A percentile compares a stretch with the other conserved stretches of the same genome.
phyloP scores from a whole-genome alignment of 768 basidiomycete genomes.

The Boletus subparvulus region DNA sequence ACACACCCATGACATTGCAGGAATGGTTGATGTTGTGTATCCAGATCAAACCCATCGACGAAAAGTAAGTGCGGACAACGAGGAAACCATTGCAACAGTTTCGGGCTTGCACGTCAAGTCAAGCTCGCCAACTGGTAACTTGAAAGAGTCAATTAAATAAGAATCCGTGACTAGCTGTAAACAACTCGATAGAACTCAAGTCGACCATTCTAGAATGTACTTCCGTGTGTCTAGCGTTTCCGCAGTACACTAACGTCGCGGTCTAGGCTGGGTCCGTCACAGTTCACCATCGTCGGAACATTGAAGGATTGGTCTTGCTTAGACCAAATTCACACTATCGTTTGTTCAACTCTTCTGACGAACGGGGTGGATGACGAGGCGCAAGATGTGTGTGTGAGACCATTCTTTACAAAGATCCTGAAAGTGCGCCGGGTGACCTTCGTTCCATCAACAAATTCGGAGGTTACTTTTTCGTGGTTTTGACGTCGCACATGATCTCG shows the following conservation, averaged over 20 bases:
- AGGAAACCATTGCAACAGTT: too few relatives aligned
- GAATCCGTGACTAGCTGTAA: too few relatives aligned
- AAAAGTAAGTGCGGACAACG: too few relatives aligned
- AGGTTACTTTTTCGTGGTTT: background rate
- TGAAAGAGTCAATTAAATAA: background rate
- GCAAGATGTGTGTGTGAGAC: constrained; percentile 33
- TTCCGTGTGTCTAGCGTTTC: background rate
- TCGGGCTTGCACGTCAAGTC: too few relatives aligned
- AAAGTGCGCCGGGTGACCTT: constrained; percentile 39
- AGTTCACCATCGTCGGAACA: constrained; percentile 41
- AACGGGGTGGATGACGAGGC: constrained; percentile 41
- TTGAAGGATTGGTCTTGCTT: constrained; percentile 49
- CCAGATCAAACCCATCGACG: too few relatives aligned
- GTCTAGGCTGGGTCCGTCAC: constrained; percentile 26
- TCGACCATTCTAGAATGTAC: background rate
- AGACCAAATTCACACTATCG: constrained; percentile 41
- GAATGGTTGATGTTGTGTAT: too few relatives aligned
- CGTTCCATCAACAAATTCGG: too few relatives aligned
- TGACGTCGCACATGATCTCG: too few relatives aligned
- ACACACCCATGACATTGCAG: too few relatives aligned
- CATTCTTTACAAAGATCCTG: constrained; percentile 34
- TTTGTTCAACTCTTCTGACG: constrained; percentile 38
- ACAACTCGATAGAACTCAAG: background rate
- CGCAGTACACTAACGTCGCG: background rate
- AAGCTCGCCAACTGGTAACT: too few relatives aligned